Base-by-base conservation (phyloP, 176 grass and related monocot species). In the Cenchrus americanus region DNA sequence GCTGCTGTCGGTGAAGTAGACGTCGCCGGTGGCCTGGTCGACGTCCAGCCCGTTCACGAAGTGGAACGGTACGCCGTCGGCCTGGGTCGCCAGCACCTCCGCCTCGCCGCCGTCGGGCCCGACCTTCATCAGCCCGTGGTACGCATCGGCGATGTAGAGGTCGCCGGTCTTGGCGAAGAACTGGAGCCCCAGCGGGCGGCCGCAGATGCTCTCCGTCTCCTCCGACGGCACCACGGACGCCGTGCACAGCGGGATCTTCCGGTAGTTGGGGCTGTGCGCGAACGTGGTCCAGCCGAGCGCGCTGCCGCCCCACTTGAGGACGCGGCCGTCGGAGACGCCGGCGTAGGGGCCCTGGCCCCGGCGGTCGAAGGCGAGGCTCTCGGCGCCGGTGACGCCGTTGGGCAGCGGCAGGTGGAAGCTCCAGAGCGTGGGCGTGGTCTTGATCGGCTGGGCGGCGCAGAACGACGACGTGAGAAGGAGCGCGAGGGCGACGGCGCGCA, bases 1-100 rank as follows among this genome's bases (percentile, higher is more conserved):
- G 82, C 92, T 94, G 65, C 92, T 94, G 53, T 91, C 88, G 5
- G 83, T 91, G 92, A 94, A 91, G 75, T 94, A 94, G 3, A 94
- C 88, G 7, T 73, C 79, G 17, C 88, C 92, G 13, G 86, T 94
- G 27, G 85, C 64, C 80, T 94, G 92, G 55, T 94, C 86, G 40
- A 94, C 76, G 12, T 94, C 92, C 37, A 94, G 24, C 21, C 92
- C 92, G 57, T 94, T 94, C 5, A 84, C 73, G 67, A 94, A 91
- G 44, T 27, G 73, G 68, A 94, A 94, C 14, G 86, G 86, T 60
- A 13, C 83, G 42, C 86, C 88, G 34, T 65, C 87, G 7, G 89
- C 92, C 40, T 46, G 11, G 1, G 84, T 51, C 9, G 87, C 89
- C 34, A 91, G 23, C 48, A 70, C 44, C 82, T 61, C 62, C 10